Conservation (phyloP, 306 rosid genomes). For the Hippophae rhamnoides region DNA sequence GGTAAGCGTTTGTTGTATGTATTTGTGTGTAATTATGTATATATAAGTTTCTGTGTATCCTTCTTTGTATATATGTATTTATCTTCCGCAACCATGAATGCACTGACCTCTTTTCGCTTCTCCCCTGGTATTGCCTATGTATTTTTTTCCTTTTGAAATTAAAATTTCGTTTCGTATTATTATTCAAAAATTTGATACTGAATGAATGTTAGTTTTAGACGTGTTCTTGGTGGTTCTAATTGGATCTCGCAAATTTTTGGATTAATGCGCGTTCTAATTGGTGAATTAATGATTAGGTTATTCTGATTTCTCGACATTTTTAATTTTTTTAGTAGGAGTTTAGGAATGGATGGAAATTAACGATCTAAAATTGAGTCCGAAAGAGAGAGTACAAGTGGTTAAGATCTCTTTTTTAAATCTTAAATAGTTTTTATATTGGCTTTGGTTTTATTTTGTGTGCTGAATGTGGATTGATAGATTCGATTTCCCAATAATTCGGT, state of each 20-base stretch:
- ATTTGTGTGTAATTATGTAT: not conserved
- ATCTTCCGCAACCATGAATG: no score
- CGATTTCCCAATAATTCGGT: not conserved
- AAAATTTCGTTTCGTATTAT: not conserved
- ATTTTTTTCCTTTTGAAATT: not conserved
- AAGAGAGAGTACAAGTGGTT: slow-evolving; percentile 7
- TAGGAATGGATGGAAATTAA: slow-evolving; percentile 10
- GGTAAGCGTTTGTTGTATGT: slow-evolving; percentile 4
- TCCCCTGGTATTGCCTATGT: no score
- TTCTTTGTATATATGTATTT: no score
- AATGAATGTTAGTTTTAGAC: not conserved
- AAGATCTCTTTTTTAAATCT: not conserved
- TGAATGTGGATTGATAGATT: not conserved
- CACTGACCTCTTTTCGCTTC: no score
- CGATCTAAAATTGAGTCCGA: slow-evolving; percentile 12
- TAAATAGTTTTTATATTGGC: not conserved
- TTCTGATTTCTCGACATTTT: not conserved
- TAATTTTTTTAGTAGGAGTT: slow-evolving; percentile 8
- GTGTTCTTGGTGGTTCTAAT: not conserved
- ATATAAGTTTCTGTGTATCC: no score
- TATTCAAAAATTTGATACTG: not conserved
- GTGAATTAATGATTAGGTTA: not conserved
- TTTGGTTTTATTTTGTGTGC: not conserved
- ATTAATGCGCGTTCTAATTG: not conserved
- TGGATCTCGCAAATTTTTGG: slow-evolving; percentile 5